Conservation (phyloP, 169 alveolate genomes). For the Theileria parva region DNA sequence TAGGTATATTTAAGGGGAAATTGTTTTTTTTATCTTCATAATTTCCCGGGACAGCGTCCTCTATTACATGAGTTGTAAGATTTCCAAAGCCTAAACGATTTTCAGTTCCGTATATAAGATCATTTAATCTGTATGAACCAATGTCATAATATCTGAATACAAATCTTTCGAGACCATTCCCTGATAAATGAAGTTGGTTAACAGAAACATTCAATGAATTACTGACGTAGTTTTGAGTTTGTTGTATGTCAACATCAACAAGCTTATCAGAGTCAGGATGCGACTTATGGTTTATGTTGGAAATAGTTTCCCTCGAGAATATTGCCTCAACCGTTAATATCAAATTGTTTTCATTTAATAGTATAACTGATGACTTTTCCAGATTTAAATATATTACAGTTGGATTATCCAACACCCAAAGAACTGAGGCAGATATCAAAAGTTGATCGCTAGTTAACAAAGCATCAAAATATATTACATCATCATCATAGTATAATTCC, state of each 20-base stretch:
- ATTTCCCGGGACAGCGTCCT: too few species aligned
- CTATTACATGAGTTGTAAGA: too few species aligned
- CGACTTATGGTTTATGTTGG: background rate
- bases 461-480: background rate
- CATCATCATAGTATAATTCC: background rate
- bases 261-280: background rate
- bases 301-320: background rate
- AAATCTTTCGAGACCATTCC: background rate
- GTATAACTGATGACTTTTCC: background rate
- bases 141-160: background rate
- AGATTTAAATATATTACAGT: background rate
- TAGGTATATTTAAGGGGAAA: too few species aligned
- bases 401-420: background rate
- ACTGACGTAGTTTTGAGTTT: background rate
- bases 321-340: background rate
- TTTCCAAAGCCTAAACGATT: too few species aligned
- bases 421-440: background rate
- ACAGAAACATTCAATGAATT: background rate
- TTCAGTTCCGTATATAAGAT: background rate
- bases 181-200: background rate
- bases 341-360: slow-evolving; percentile 4
- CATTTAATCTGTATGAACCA: background rate
- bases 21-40: too few species aligned
- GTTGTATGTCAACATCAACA: background rate
- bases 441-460: background rate